Evolutionary conservation across 2,329 filamentous ascomycete species (phyloP), one percentile per base, ranked within the genome.

Genomic region (Blastomyces gilchristii): DNA sequence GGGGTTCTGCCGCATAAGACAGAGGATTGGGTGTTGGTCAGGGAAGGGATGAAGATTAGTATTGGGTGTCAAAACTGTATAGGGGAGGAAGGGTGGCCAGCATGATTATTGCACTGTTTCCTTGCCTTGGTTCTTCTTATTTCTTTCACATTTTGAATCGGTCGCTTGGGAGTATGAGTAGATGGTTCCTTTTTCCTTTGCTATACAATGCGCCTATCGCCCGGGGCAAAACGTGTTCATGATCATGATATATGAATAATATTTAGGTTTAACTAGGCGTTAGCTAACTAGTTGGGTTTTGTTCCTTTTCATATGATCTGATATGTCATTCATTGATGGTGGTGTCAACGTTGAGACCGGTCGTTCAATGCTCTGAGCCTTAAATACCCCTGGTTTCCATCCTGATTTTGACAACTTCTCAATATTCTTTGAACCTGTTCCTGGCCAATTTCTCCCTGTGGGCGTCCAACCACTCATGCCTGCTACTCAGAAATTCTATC

Each of bases 11-110:
- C 69, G 16, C 76, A 78, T 65, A 67, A 70, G 59, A 67, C 70
- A 62, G 74, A 76, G 61, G 68, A 68, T 43, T 66, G 61, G 63
- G 68, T 75, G 25, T 69, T 69, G 66, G 66, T 73, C 53, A 73
- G 71, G 71, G 69, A 74, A 58, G 70, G 69, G 14, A 67, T 75
- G 53, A 72, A 74, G 11, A 70, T 77, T 49, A 62, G 74, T 60
- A 71, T 77, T 63, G 71, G 72, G 5, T 78, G 76, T 64, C 66
- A 66, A 22, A 63, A 74, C 63, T 78, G 76, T 62, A 47, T 52
- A 2, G 62, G 61, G 37, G 54, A 59, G 41, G 66, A 65, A 12
- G 63, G 62, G 22, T 64, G 63, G 63, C 47, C 60, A 61, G 63
- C 63, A 16, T 64, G 61, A 64, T 39, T 16, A 37, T 14, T 47